Conservation (phyloP, 208 protist genomes). For the Herpetomonas samuelpessoai region DNA sequence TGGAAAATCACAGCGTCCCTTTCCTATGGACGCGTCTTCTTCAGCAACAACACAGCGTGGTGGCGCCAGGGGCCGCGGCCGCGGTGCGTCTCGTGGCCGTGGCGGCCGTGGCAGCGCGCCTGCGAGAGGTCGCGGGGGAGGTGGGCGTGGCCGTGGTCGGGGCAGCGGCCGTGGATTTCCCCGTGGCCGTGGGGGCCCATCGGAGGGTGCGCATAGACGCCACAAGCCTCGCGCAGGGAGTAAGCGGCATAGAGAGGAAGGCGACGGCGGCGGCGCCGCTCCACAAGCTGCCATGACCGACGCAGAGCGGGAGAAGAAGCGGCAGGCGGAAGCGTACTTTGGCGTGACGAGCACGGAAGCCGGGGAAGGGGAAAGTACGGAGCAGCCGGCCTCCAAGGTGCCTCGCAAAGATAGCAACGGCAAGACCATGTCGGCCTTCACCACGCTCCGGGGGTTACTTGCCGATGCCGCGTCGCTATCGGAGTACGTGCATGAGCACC, state of each 20-base stretch:
- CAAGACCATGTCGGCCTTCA: conserved; percentile 61
- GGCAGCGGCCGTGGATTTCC: neutral
- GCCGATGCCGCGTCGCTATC: conserved; percentile 47
- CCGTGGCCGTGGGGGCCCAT: too few relatives aligned
- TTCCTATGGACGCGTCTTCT: neutral
- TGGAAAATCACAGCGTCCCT: too few relatives aligned
- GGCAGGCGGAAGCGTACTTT: neutral
- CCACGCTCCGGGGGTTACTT: conserved; percentile 36
- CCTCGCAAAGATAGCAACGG: conserved; percentile 20
- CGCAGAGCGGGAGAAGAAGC: neutral
- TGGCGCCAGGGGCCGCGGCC: conserved; percentile 4
- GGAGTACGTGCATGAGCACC: conserved; percentile 51
- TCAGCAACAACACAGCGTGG: neutral
- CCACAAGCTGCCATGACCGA: too few relatives aligned
- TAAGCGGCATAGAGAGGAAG: conserved; percentile 6
- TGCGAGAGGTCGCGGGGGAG: conserved; percentile 5
- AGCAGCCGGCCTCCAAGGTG: conserved; percentile 14
- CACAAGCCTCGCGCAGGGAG: conserved; percentile 16
- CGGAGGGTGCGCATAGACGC: conserved; percentile 23
- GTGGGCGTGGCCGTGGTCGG: neutral
- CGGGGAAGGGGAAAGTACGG: conserved; percentile 3
- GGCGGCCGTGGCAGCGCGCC: conserved; percentile 9
- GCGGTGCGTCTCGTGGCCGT: neutral
- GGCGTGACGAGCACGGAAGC: conserved; percentile 3
- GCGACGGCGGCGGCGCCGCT: conserved; percentile 11